phyloP scores from a whole-genome alignment of 2,329 filamentous ascomycete genomes.

The Aspergillus nomiae region DNA sequence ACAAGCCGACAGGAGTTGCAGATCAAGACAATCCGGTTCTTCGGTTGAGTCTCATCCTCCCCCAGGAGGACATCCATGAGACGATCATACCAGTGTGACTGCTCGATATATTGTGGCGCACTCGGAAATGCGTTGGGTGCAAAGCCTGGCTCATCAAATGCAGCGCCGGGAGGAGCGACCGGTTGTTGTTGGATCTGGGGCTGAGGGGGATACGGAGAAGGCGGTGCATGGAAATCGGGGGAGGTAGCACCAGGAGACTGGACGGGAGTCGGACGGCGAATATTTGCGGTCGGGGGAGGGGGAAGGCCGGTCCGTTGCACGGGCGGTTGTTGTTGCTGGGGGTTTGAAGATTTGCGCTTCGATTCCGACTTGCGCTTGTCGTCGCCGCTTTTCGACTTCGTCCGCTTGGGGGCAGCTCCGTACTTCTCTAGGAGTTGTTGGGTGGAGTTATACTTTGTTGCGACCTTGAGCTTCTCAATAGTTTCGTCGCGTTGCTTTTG shows the following conservation, averaged over 20 bases:
- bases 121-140: conserved; percentile 51
- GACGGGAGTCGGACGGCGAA: conserved; percentile 39
- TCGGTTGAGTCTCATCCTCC: conserved; percentile 89
- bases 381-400: conserved; percentile 26
- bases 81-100: conserved; percentile 86
- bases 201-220: conserved; percentile 21
- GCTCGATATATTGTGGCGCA: conserved; percentile 37
- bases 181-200: conserved; percentile 23
- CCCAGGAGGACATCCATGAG: conserved; percentile 89
- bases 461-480: conserved; percentile 91
- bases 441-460: conserved; percentile 95
- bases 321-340: conserved; percentile 31
- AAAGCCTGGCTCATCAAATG: conserved; percentile 45
- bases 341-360: conserved; percentile 20
- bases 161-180: conserved; percentile 16
- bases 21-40: conserved; percentile 86
- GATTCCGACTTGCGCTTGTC: conserved; percentile 24
- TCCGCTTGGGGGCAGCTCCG: conserved; percentile 61
- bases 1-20: conserved; percentile 82
- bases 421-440: conserved; percentile 94
- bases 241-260: conserved; percentile 6
- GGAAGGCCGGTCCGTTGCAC: conserved; percentile 55
- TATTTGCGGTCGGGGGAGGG: conserved; percentile 68
- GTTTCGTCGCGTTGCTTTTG: conserved; percentile 80
- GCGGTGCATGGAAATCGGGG: conserved; percentile 29